Percentiles rank a stretch among this genome's conserved stretches.
Evolutionary conservation across 2,329 filamentous ascomycete species (phyloP).

Genomic region (Tolypocladium tundrense): DNA sequence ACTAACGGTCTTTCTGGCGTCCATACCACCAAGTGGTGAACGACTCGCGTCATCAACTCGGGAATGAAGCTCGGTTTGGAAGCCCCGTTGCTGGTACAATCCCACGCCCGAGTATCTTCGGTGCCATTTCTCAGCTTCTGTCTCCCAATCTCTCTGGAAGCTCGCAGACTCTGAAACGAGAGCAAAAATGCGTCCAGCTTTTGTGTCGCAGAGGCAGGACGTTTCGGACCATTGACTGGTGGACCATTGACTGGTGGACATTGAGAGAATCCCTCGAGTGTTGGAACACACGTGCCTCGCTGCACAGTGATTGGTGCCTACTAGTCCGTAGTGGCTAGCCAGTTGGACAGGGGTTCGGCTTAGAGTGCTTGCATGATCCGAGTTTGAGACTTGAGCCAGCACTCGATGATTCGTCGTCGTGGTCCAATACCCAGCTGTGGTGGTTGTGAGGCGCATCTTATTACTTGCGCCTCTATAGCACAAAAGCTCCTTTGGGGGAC

Average conservation of each 20-base stretch:
- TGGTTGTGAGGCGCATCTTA: neutral
- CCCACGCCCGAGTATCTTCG: neutral
- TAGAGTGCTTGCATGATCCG: constrained; percentile 1
- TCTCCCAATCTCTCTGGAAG: neutral
- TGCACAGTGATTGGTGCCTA: neutral
- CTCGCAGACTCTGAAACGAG: neutral
- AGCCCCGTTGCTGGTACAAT: neutral
- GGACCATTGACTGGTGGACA: neutral
- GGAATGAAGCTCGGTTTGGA: neutral
- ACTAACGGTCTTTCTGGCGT: neutral
- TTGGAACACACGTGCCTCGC: neutral
- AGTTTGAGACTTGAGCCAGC: neutral
- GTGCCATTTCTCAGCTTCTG: neutral
- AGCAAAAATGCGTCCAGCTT: neutral
- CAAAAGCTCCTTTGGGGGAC: neutral
- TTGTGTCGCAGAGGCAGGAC: neutral
- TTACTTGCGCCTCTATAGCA: neutral
- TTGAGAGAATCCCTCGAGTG: neutral
- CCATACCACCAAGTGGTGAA: neutral
- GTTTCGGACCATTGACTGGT: neutral
- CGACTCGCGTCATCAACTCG: neutral
- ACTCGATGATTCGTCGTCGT: neutral
- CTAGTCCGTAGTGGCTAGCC: neutral
- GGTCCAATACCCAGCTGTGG: neutral
- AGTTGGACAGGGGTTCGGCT: neutral